phyloP scores from a whole-genome alignment of 1,284 basidiomycete genomes.

The Ustilago crameri region DNA sequence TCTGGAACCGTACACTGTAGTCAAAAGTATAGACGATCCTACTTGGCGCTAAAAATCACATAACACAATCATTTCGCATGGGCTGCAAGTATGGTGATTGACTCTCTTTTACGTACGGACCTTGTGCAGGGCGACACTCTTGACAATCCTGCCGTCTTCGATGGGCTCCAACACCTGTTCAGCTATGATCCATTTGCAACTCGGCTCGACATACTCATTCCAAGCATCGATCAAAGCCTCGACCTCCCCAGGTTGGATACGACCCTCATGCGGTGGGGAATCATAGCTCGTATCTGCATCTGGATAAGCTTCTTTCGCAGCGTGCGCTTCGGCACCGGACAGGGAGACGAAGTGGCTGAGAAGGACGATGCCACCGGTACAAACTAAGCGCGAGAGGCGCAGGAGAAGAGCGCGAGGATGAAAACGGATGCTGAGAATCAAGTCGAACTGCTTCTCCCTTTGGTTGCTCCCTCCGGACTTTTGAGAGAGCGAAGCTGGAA shows the following conservation, averaged over 20 bases:
- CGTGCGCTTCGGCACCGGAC: slow-evolving; percentile 11
- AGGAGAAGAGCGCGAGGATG: slow-evolving; percentile 28
- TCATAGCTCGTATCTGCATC: slow-evolving; percentile 24
- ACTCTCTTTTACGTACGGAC: neutral
- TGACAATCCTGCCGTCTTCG: slow-evolving; percentile 38
- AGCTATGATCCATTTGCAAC: slow-evolving; percentile 20
- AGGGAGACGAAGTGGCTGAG: slow-evolving; percentile 43
- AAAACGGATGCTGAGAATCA: slow-evolving; percentile 41
- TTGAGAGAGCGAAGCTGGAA: neutral
- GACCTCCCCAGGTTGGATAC: slow-evolving; percentile 33
- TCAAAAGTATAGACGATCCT: slow-evolving; percentile 40
- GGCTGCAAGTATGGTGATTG: neutral
- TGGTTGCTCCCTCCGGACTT: neutral
- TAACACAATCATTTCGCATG: neutral
- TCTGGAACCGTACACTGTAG: slow-evolving; percentile 45
- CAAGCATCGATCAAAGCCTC: slow-evolving; percentile 24
- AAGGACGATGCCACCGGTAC: slow-evolving; percentile 23
- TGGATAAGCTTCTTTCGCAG: slow-evolving; percentile 2
- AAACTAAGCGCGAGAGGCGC: slow-evolving; percentile 16
- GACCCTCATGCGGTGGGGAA: slow-evolving; percentile 32
- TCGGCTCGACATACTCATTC: slow-evolving; percentile 1
- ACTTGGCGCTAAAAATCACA: slow-evolving; percentile 18
- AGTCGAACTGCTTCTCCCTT: slow-evolving; percentile 10
- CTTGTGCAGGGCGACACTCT: slow-evolving; percentile 27
- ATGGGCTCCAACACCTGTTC: slow-evolving; percentile 30